These are phyloP conservation scores for Pyrenophora graminea DNA, from an alignment of 2,329 filamentous ascomycete genomes.

Conservation along the genomic window DNA sequence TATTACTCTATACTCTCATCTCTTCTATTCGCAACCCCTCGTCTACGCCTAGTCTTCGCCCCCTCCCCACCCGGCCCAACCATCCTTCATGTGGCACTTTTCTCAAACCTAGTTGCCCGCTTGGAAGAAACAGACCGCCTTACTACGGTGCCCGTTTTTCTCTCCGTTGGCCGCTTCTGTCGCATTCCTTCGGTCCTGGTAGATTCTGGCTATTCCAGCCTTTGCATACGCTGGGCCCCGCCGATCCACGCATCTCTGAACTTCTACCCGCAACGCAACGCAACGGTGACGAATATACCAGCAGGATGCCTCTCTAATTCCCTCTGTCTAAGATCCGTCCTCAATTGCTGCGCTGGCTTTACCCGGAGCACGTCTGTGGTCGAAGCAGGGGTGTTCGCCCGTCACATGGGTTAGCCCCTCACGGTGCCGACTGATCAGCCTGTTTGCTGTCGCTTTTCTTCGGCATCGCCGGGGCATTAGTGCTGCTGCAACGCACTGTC, in stretches of 20 bases:
- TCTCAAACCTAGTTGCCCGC: neutral
- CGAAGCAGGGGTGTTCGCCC: neutral
- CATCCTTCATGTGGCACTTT: neutral
- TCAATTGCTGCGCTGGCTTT: neutral
- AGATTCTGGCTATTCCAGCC: neutral
- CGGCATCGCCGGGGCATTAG: neutral
- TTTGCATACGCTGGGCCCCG: neutral
- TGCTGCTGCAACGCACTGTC: neutral
- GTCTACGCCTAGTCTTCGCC: neutral
- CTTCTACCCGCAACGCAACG: neutral
- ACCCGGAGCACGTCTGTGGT: neutral
- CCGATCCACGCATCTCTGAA: neutral
- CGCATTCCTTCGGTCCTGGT: neutral
- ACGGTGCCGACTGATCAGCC: neutral
- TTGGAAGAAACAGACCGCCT: neutral
- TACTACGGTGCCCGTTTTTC: neutral
- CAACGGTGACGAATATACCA: neutral
- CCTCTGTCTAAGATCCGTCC: neutral
- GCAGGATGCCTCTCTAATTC: neutral
- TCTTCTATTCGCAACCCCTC: neutral
- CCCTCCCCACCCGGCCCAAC: neutral
- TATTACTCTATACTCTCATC: conserved; percentile 3
- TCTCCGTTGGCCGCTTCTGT: neutral
- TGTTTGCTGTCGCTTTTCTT: neutral
- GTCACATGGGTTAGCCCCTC: neutral